A percentile compares a stretch with the other conserved stretches of the same genome.
phyloP scores from a whole-genome alignment of 1,139 yeast species.

The Pichia sp. region DNA sequence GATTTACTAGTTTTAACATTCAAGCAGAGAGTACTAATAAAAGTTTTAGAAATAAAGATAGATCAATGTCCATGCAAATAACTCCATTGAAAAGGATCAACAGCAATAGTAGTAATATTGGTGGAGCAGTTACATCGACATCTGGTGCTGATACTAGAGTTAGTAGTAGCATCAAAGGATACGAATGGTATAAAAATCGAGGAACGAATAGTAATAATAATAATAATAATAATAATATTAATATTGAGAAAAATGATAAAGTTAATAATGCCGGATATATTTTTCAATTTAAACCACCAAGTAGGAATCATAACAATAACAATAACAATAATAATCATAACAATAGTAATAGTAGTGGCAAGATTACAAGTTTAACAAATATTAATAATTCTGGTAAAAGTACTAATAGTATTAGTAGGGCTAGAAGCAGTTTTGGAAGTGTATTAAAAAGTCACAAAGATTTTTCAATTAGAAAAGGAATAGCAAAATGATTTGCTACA shows the following conservation, averaged over 20 bases:
- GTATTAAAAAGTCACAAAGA: neutral
- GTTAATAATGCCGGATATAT: neutral
- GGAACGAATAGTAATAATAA: neutral
- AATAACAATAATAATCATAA: too few species aligned
- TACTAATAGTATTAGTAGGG: too few species aligned
- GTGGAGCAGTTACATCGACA: neutral
- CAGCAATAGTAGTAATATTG: neutral
- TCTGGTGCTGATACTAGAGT: neutral
- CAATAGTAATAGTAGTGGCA: too few species aligned
- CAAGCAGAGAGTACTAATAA: slow-evolving; percentile 12
- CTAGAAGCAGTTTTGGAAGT: too few species aligned
- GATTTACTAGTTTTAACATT: slow-evolving; percentile 8
- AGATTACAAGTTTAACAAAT: neutral
- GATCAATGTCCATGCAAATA: slow-evolving; percentile 4
- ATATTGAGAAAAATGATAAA: too few species aligned
- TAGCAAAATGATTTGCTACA: too few species aligned
- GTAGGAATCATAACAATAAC: slow-evolving; percentile 1
- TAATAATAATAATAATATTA: too few species aligned
- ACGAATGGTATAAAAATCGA: too few species aligned
- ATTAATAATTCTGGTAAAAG: too few species aligned
- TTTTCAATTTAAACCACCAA: slow-evolving; percentile 5
- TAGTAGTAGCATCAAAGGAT: neutral
- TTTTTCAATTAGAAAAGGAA: too few species aligned
- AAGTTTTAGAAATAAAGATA: neutral
- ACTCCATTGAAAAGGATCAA: neutral